phyloP scores from a whole-genome alignment of 257 asterid species.

The Rubia yunnanensis region DNA sequence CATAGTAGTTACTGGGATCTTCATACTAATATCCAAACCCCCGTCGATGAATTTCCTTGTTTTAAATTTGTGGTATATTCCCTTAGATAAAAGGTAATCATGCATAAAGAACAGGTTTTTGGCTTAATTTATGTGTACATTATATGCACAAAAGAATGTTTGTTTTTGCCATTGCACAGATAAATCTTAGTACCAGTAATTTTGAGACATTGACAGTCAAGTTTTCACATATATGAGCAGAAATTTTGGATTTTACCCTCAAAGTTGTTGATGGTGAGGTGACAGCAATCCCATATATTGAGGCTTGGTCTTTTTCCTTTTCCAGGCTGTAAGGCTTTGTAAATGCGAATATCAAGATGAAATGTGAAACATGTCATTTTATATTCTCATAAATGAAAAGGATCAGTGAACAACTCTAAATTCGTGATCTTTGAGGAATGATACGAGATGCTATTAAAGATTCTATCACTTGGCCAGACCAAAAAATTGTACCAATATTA shows the following conservation, averaged over 20 bases:
- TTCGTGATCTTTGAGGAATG: slow-evolving; percentile 41
- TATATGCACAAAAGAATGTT: neutral
- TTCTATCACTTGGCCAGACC: slow-evolving; percentile 95
- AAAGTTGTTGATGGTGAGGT: slow-evolving; percentile 91
- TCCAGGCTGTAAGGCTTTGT: too few relatives aligned
- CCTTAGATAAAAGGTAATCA: slow-evolving; percentile 63
- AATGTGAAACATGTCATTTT: neutral
- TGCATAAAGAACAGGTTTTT: neutral
- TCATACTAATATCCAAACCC: slow-evolving; percentile 85
- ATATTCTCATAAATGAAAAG: neutral
- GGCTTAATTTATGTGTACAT: neutral
- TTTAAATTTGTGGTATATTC: slow-evolving; percentile 84
- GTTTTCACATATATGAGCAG: slow-evolving; percentile 29
- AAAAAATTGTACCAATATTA: slow-evolving; percentile 73
- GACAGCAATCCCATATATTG: slow-evolving; percentile 74
- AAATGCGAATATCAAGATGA: neutral
- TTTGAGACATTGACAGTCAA: neutral
- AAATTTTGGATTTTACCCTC: slow-evolving; percentile 75
- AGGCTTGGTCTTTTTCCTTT: slow-evolving; percentile 32
- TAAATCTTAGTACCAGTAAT: neutral
- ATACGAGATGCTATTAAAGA: slow-evolving; percentile 93
- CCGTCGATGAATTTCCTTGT: slow-evolving; percentile 87
- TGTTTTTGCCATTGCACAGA: neutral
- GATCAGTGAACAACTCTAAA: neutral
- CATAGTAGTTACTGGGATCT: slow-evolving; percentile 82